Conservation (phyloP, 106 monocot genomes). For the Platanthera zijinensis region DNA sequence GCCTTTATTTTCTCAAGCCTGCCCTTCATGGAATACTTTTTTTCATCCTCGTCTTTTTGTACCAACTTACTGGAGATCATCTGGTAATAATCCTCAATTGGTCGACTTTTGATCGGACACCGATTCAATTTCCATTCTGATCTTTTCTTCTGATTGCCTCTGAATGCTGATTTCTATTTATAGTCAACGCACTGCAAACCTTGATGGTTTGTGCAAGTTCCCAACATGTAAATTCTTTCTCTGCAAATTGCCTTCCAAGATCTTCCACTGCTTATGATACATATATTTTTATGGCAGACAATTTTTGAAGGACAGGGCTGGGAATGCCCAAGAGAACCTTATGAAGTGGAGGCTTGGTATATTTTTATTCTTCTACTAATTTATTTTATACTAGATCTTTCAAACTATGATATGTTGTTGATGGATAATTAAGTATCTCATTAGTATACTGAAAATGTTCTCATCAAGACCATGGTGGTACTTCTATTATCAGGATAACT, state of each 20-base stretch:
- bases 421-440: background rate
- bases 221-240: background rate
- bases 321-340: constrained; percentile 94
- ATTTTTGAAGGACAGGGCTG: constrained; percentile 89
- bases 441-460: background rate
- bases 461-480: background rate
- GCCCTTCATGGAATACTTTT: too few relatives aligned
- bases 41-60: too few relatives aligned
- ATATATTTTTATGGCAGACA: constrained; percentile 29
- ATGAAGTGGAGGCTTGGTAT: constrained; percentile 88
- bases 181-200: background rate
- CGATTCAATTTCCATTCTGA: too few relatives aligned
- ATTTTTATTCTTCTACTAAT: background rate
- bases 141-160: background rate
- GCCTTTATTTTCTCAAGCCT: too few relatives aligned
- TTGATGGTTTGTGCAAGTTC: constrained; percentile 5
- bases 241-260: background rate
- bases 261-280: background rate
- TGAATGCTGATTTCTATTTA: background rate
- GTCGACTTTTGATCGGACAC: too few relatives aligned
- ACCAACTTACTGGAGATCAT: too few relatives aligned
- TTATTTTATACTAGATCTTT: background rate
- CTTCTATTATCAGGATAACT: constrained; percentile 48
- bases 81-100: too few relatives aligned
- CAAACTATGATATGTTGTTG: background rate